A percentile compares a stretch with the other conserved stretches of the same genome.
These are phyloP conservation scores for Fusarium buxicola DNA, from an alignment of 2,329 filamentous ascomycete species.

Conservation along the genomic window DNA sequence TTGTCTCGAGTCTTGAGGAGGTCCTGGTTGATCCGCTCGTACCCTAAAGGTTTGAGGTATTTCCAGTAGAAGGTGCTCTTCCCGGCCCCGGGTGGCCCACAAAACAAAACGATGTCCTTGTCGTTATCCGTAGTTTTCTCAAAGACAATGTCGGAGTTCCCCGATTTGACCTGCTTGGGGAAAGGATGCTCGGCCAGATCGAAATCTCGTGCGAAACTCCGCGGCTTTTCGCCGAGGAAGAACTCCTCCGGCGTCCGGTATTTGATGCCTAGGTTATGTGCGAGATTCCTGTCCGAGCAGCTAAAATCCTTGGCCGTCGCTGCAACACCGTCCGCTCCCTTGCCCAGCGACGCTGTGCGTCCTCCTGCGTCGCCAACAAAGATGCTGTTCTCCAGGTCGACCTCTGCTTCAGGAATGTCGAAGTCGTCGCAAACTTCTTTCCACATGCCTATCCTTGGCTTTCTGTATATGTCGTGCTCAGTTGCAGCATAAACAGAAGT, in stretches of 20 bases:
- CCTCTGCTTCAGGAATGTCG: slow-evolving; percentile 63
- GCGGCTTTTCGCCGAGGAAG: slow-evolving; percentile 77
- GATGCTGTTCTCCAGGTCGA: slow-evolving; percentile 79
- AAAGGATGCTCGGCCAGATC: slow-evolving; percentile 70
- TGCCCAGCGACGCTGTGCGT: slow-evolving; percentile 57
- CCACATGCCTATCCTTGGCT: slow-evolving; percentile 94
- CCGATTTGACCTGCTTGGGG: slow-evolving; percentile 37
- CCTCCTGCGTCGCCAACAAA: slow-evolving; percentile 91
- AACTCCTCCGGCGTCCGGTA: slow-evolving; percentile 94
- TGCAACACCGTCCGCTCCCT: slow-evolving; percentile 37
- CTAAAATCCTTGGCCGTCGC: slow-evolving; percentile 68
- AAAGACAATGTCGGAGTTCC: slow-evolving; percentile 55
- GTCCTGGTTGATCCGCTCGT: slow-evolving; percentile 91
- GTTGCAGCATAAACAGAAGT: slow-evolving; percentile 89
- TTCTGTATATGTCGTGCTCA: slow-evolving; percentile 82
- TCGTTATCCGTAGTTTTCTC: slow-evolving; percentile 73
- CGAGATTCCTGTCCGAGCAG: slow-evolving; percentile 81
- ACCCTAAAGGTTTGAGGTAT: slow-evolving; percentile 80
- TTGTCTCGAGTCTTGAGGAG: slow-evolving; percentile 78
- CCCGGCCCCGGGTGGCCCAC: slow-evolving; percentile 88
- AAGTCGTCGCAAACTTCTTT: slow-evolving; percentile 69
- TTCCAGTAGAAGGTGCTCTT: slow-evolving; percentile 93
- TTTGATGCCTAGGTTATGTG: slow-evolving; percentile 81
- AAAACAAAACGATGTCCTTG: slow-evolving; percentile 84
- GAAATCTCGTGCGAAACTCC: slow-evolving; percentile 76